Evolutionary conservation across 1,139 yeast genomes (phyloP), one percentile per base, ranked within the genome.

Genomic region (Protomyces gravidus): DNA sequence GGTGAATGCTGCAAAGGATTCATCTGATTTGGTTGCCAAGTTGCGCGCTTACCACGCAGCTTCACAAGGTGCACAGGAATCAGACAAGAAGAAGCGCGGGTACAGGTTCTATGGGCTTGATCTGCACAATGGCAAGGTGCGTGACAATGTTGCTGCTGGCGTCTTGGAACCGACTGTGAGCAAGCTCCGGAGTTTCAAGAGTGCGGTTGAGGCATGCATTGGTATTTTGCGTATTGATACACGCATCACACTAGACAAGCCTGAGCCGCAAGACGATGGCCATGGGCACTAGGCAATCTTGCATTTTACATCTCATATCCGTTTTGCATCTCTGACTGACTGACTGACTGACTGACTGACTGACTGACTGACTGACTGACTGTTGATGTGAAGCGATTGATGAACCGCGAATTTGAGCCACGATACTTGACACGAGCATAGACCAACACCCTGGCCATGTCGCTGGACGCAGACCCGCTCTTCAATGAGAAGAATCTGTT

Each of bases 161-260:
- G 96, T 92, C 47, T 79, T 94, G 67, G 99, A 94, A 73, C 99
- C 99, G 62, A 87, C 97, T 28, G 80, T 92, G 71, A 85, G 95
- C 69, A 94, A 94, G 76, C 80, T 92, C 70, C 89, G 89, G 75
- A 85, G 96, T 19, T 81, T 94, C 71, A 90, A 94, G 75, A 85
- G 94, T 62, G 97, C 98, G 13, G 82, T 94, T 67, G 99, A 94
- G 76, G 99, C 99, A 2, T 92, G 98, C 75, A 85, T 94, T 72
- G 96, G 98, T 45, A 92, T 94, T 66, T 80, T 94, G 68, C 85
- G 99, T 79, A 94, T 94, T 70, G 99, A 94, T 73, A 94, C 98
- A 61, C 89, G 92, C 95, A 92, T 94, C 70, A 87, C 89, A 60
- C 96, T 94, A 63, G 94, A 90, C 67, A 98, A 92, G 70, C 95